phyloP scores from a whole-genome alignment of 2,329 filamentous ascomycete genomes.

The Exophiala oligosperma region DNA sequence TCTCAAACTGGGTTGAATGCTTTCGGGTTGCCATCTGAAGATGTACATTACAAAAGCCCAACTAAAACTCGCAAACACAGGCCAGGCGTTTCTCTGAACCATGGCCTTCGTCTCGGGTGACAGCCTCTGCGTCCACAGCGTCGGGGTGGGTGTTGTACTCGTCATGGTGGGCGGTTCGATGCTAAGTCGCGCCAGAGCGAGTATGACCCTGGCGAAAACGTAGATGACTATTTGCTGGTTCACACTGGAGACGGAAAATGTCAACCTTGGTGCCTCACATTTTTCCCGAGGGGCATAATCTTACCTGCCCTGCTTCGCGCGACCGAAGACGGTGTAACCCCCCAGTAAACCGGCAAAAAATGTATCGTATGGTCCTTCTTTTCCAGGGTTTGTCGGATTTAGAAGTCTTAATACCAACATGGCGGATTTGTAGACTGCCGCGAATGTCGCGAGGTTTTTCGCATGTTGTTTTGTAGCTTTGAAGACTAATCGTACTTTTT shows the following conservation, averaged over 20 bases:
- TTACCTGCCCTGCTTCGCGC: constrained; percentile 62
- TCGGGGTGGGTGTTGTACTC: constrained; percentile 25
- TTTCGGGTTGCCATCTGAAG: constrained; percentile 88
- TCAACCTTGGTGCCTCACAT: not conserved
- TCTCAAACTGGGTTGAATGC: constrained; percentile 84
- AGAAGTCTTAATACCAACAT: constrained; percentile 72
- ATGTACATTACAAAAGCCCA: constrained; percentile 97
- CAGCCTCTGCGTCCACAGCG: constrained; percentile 33
- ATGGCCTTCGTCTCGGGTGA: constrained; percentile 32
- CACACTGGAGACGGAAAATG: constrained; percentile 12
- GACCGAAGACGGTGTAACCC: constrained; percentile 91
- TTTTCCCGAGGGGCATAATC: constrained; percentile 67
- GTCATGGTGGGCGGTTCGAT: constrained; percentile 60
- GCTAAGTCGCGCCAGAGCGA: constrained; percentile 79
- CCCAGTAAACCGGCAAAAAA: constrained; percentile 86
- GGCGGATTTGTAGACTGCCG: constrained; percentile 81
- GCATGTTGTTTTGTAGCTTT: constrained; percentile 89
- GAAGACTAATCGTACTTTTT: constrained; percentile 76
- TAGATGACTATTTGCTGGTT: constrained; percentile 83
- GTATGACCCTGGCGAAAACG: constrained; percentile 86
- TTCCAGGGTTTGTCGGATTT: constrained; percentile 44
- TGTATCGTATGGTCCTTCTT: constrained; percentile 73
- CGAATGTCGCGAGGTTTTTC: constrained; percentile 87
- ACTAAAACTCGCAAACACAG: constrained; percentile 83
- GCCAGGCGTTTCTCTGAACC: constrained; percentile 78